Conservation (phyloP, 139 green algal genomes). For the Ulvella scutata region DNA sequence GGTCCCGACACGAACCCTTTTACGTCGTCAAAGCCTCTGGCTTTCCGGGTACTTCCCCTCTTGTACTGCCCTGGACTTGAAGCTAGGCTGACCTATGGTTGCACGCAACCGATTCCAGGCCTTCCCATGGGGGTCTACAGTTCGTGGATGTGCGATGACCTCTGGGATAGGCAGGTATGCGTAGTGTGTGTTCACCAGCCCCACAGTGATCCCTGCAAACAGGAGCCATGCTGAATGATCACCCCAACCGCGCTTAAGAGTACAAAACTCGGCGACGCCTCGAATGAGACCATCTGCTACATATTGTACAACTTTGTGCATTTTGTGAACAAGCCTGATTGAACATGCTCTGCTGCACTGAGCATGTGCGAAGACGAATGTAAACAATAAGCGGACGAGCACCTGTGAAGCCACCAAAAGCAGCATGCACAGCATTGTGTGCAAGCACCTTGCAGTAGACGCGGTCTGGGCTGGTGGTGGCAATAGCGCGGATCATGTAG, state of each 20-base stretch:
- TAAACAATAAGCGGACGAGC: no score
- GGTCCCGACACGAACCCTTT: no score
- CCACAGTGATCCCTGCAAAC: constrained; percentile 43
- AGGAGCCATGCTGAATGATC: no score
- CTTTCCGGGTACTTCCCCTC: no score
- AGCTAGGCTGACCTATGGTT: constrained; percentile 68
- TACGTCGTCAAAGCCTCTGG: no score
- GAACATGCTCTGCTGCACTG: constrained; percentile 43
- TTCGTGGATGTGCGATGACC: constrained; percentile 59
- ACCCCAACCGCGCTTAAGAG: no score
- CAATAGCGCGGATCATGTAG: constrained; percentile 84
- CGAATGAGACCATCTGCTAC: no score
- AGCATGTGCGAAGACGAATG: no score
- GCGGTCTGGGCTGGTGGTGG: constrained; percentile 70
- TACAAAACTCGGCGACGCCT: no score
- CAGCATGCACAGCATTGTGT: constrained; percentile 86
- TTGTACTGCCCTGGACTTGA: no score
- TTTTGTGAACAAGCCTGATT: neutral
- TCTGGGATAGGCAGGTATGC: constrained; percentile 75
- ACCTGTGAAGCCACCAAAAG: constrained; percentile 77
- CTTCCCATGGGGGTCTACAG: constrained; percentile 71
- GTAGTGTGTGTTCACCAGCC: constrained; percentile 93
- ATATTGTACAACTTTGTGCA: neutral
- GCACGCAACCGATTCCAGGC: constrained; percentile 70
- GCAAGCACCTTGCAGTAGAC: constrained; percentile 90